A percentile compares a stretch with the other conserved stretches of the same genome.
Evolutionary conservation across 2,329 filamentous ascomycete genomes (phyloP).

Genomic region (Colletotrichum chlorophyti): DNA sequence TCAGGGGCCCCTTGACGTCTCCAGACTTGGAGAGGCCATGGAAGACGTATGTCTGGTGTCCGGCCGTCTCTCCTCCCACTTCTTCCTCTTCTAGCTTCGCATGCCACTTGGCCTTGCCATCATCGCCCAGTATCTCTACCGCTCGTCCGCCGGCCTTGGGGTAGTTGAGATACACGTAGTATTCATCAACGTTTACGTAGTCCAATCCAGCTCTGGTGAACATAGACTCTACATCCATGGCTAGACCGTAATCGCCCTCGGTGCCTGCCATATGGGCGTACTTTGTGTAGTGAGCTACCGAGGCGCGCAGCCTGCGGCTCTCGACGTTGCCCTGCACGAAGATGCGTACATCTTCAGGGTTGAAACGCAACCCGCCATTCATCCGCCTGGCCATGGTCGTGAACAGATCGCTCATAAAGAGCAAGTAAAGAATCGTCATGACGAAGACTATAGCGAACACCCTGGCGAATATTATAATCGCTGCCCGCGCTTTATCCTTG

Average conservation of each 20-base stretch:
- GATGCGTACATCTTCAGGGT: conserved; percentile 80
- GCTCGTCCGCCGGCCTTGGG: conserved; percentile 78
- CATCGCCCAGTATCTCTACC: conserved; percentile 78
- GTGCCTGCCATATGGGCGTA: conserved; percentile 95
- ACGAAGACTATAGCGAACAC: conserved; percentile 79
- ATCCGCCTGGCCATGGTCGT: conserved; percentile 68
- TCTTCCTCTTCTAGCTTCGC: conserved; percentile 84
- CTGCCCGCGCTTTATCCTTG: conserved; percentile 34
- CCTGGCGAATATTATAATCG: conserved; percentile 72
- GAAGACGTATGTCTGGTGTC: conserved; percentile 78
- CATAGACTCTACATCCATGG: conserved; percentile 81
- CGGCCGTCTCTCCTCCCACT: conserved; percentile 66
- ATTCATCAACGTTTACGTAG: conserved; percentile 77
- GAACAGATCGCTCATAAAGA: conserved; percentile 88
- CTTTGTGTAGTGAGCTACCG: conserved; percentile 77
- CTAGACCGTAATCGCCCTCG: conserved; percentile 86
- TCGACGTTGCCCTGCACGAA: conserved; percentile 80
- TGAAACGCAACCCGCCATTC: conserved; percentile 73
- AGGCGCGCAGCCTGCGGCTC: conserved; percentile 71
- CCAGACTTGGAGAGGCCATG: conserved; percentile 90
- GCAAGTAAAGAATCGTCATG: conserved; percentile 78
- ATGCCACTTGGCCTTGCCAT: conserved; percentile 73
- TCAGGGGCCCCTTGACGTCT: conserved; percentile 82
- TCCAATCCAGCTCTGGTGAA: conserved; percentile 79
- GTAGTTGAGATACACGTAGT: conserved; percentile 92